Base-by-base conservation (phyloP, 2,329 filamentous ascomycete genomes). In the Fusarium protoensiforme region DNA sequence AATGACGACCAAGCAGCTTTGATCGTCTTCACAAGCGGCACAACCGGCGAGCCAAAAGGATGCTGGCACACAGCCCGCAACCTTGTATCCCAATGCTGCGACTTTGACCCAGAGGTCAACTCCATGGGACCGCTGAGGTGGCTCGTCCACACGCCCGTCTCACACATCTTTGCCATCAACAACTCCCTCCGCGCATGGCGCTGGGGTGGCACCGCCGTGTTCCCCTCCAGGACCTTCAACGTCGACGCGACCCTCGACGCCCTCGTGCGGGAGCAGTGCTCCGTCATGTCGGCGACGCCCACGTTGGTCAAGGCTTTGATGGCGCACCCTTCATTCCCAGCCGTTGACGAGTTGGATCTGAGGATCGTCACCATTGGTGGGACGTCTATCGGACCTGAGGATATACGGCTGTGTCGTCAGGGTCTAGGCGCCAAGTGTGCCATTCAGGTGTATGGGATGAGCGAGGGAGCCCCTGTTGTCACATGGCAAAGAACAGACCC, bases 21-120 rank as follows among this genome's bases (percentile, higher is more conserved):
- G 46, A 82, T 87, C 56, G 78, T 87, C 35, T 87, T 87, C 75
- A 87, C 85, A 22, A 87, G 85, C 70, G 86, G 86, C 22, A 87
- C 85, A n/a, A 87, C 85, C 0, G 84, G 84, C 7, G 75, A 81
- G 0, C 84, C 86, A 7, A 87, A 87, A 72, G 85, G 82, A 56
- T 86, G 85, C 65, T 79, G 80, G 16, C 81, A 86, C 67, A 84
- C 83, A 7, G 80, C 81, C 71, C 70, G 77, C 33, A 86, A 84
- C 64, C 64, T 84, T n/a, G 77, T 83, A 9, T 82, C 83, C 1
- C 80, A 82, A 64, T 80, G 78, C 16, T 77, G 80, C 67, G 78
- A 81, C 58, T 82, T 83, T 63, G 82, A 84, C 43, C 77, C 81
- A 39, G 80, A 82, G 38, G 71, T 76, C 39, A 79, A 80, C 61